Percentiles rank a stretch among this genome's conserved stretches.
phyloP scores from a whole-genome alignment of 2,329 filamentous ascomycete genomes.

The Fusarium anguioides region DNA sequence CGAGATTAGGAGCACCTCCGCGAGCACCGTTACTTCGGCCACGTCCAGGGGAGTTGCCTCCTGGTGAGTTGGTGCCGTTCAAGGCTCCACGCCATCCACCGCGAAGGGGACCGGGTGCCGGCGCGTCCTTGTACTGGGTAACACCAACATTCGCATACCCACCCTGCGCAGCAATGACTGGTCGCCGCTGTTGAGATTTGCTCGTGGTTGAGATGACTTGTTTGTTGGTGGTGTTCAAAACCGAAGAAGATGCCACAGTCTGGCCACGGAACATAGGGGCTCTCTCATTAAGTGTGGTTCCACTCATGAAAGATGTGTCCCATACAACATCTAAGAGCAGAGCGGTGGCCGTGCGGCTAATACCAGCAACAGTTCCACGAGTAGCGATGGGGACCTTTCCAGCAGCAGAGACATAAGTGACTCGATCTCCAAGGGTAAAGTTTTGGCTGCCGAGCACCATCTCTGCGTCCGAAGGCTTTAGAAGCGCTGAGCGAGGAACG shows the following conservation, averaged over 20 bases:
- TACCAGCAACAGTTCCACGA: constrained; percentile 92
- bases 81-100: constrained; percentile 69
- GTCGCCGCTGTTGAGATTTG: constrained; percentile 62
- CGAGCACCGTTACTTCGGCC: constrained; percentile 53
- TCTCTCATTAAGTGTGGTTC: constrained; percentile 88
- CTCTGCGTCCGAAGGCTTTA: constrained; percentile 97
- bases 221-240: constrained; percentile 85
- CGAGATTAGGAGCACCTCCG: constrained; percentile 56
- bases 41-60: constrained; percentile 53
- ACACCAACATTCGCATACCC: constrained; percentile 66
- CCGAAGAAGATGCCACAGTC: constrained; percentile 87
- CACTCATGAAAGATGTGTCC: constrained; percentile 96
- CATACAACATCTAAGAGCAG: constrained; percentile 92
- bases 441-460: constrained; percentile 87
- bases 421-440: constrained; percentile 87
- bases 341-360: constrained; percentile 86
- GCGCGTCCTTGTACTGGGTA: constrained; percentile 70
- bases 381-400: constrained; percentile 95
- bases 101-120: constrained; percentile 64
- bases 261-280: constrained; percentile 95
- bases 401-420: constrained; percentile 92
- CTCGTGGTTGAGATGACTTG: constrained; percentile 80
- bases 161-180: constrained; percentile 61
- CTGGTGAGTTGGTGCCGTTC: constrained; percentile 57
- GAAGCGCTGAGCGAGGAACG: constrained; percentile 85